Conservation (phyloP, 1,284 basidiomycete genomes). For the Fistulina hepatica region DNA sequence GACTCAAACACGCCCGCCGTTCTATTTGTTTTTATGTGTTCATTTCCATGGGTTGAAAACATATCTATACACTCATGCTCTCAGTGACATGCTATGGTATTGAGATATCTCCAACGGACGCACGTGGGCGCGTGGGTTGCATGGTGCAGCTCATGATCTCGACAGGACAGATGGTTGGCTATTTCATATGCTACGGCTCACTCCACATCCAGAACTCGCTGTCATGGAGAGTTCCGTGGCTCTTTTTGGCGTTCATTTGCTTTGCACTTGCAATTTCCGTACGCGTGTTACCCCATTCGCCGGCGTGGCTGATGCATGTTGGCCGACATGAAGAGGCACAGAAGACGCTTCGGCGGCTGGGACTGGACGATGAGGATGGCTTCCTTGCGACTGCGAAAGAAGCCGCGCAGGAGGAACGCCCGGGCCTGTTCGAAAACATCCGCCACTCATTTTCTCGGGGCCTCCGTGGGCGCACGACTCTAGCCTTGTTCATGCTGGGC, state of each 20-base stretch:
- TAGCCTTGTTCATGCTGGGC: slow-evolving; percentile 37
- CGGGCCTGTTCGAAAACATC: slow-evolving; percentile 17
- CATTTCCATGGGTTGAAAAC: too few relatives aligned
- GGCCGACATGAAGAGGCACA: slow-evolving; percentile 28
- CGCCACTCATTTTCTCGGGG: slow-evolving; percentile 1
- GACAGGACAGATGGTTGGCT: slow-evolving; percentile 27
- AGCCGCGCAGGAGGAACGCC: slow-evolving; percentile 9
- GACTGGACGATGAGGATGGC: slow-evolving; percentile 5
- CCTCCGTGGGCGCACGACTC: slow-evolving; percentile 23
- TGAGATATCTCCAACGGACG: slow-evolving; percentile 32
- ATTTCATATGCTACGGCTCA: slow-evolving; percentile 40
- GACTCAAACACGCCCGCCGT: too few relatives aligned
- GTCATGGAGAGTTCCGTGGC: slow-evolving; percentile 39
- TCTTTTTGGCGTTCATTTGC: slow-evolving; percentile 31
- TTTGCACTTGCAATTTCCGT: slow-evolving; percentile 33
- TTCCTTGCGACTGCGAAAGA: slow-evolving; percentile 2
- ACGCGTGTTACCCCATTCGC: slow-evolving; percentile 40
- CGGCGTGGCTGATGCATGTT: slow-evolving; percentile 38
- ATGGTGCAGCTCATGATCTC: slow-evolving; percentile 36
- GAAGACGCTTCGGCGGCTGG: slow-evolving; percentile 23
- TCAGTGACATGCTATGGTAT: slow-evolving; percentile 35
- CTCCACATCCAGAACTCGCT: slow-evolving; percentile 28
- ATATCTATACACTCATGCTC: background rate
- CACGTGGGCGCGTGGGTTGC: slow-evolving; percentile 33
- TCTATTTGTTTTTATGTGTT: too few relatives aligned